Evolutionary conservation across 139 green algal genomes (phyloP).

Genomic region (Chlorella sp.): DNA sequence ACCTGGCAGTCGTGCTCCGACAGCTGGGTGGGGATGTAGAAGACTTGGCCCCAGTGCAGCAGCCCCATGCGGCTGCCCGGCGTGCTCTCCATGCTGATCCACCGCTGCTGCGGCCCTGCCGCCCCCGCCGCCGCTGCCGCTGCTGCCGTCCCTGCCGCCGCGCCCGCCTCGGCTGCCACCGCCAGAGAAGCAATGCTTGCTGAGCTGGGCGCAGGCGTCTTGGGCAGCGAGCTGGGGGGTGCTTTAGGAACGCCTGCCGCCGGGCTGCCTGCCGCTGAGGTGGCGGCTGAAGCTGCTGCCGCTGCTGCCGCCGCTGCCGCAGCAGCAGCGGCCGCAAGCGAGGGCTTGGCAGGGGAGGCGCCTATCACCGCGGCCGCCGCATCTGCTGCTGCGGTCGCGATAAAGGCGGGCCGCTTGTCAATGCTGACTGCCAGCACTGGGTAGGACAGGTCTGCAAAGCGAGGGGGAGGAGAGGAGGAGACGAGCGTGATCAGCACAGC

Average conservation of each 20-base stretch:
- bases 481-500: too few species aligned
- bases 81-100: conserved; percentile 37
- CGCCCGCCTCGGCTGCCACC: not conserved
- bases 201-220: not conserved
- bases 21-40: conserved; percentile 38
- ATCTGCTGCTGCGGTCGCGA: not conserved
- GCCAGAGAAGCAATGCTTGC: not conserved
- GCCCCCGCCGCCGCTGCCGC: conserved; percentile 1
- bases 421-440: conserved; percentile 41
- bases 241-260: too few species aligned
- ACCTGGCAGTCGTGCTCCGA: conserved; percentile 22
- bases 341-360: conserved; percentile 1
- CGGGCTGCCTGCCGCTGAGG: not conserved
- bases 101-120: conserved; percentile 1
- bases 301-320: not conserved
- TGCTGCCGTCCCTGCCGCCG: not conserved
- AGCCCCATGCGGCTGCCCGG: conserved; percentile 26
- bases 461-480: not conserved
- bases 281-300: not conserved
- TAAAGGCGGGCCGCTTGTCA: not conserved
- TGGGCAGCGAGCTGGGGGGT: not conserved
- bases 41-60: conserved; percentile 49
- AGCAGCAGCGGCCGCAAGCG: not conserved
- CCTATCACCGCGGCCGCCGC: not conserved
- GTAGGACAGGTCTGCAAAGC: conserved; percentile 21